phyloP scores from a whole-genome alignment of 768 basidiomycete genomes.

The Trametes elegans region DNA sequence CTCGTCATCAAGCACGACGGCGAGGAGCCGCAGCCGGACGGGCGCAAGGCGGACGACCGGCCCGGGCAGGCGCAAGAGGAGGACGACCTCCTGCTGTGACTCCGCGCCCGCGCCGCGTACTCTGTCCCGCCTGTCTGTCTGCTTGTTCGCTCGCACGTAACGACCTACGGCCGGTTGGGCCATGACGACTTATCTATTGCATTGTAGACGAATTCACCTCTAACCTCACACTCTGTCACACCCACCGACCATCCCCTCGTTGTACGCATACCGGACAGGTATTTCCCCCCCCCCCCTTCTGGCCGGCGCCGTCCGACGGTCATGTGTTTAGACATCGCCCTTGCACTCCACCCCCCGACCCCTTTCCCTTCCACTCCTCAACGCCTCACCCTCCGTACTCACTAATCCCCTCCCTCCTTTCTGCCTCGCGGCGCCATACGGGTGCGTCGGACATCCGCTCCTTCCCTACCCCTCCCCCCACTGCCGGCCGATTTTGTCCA shows the following conservation, averaged over 20 bases:
- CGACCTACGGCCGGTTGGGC: slow-evolving; percentile 14
- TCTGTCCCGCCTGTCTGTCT: neutral
- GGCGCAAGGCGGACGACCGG: slow-evolving; percentile 8
- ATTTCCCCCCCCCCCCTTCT: neutral
- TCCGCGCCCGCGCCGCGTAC: neutral
- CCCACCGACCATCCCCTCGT: neutral
- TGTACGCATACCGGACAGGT: neutral
- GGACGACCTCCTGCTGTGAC: slow-evolving; percentile 5
- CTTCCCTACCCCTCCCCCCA: neutral
- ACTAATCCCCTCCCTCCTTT: neutral
- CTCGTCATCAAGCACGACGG: slow-evolving; percentile 40
- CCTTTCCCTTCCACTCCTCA: no score
- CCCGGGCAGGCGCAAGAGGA: slow-evolving; percentile 11
- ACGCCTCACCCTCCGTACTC: no score
- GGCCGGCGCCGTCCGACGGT: neutral
- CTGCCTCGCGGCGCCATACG: neutral
- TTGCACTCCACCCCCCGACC: no score
- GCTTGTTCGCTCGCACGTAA: neutral
- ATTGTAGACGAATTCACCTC: slow-evolving; percentile 9
- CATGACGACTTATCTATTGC: slow-evolving; percentile 4
- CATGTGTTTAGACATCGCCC: no score
- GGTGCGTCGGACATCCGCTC: neutral
- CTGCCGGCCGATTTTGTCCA: no score
- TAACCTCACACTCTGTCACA: neutral
- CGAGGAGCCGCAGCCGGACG: neutral